A percentile compares a stretch with the other conserved stretches of the same genome.
phyloP scores from a whole-genome alignment of 2,329 filamentous ascomycete species.

The Penicillium sp. region DNA sequence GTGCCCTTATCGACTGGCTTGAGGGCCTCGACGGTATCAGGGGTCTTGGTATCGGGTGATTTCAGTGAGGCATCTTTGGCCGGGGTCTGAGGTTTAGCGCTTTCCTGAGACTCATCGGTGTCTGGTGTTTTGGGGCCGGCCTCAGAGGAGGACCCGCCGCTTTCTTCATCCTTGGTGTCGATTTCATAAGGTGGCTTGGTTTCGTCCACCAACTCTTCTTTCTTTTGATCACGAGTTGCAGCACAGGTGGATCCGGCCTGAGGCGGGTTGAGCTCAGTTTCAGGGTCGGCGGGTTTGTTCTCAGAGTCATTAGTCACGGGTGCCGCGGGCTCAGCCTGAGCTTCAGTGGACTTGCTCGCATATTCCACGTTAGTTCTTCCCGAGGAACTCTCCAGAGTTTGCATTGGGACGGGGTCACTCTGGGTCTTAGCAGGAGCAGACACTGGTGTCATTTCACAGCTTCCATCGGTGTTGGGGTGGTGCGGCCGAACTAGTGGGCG shows the following conservation, averaged over 20 bases:
- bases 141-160: not conserved
- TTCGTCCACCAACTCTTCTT: not conserved
- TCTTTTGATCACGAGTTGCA: not conserved
- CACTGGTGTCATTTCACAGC: not conserved
- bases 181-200: not conserved
- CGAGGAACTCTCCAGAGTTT: not conserved
- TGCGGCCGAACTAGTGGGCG: not conserved
- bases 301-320: not conserved
- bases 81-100: not conserved
- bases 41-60: not conserved
- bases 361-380: not conserved
- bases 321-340: not conserved
- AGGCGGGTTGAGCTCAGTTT: not conserved
- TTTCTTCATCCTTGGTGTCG: not conserved
- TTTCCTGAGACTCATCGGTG: not conserved
- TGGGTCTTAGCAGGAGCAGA: not conserved
- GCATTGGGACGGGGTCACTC: not conserved
- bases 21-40: not conserved
- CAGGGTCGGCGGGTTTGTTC: not conserved
- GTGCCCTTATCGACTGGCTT: not conserved
- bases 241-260: not conserved
- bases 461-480: conserved; percentile 1
- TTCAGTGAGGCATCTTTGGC: not conserved
- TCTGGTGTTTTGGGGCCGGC: not conserved
- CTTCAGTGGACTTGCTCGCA: not conserved